Conservation (phyloP, 2,329 filamentous ascomycete genomes). For the Aspergillus terreus region DNA sequence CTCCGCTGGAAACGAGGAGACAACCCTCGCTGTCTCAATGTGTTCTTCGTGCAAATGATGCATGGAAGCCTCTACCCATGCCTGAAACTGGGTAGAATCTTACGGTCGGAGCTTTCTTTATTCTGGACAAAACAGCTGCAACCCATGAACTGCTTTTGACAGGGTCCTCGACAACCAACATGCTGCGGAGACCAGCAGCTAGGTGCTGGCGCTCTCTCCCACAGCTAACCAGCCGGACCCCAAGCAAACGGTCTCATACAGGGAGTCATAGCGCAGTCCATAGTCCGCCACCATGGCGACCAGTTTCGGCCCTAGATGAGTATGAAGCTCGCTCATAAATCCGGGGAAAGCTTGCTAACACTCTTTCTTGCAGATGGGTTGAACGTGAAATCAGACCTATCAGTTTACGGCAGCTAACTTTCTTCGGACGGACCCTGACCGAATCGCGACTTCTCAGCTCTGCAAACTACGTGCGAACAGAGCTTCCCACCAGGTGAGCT, state of each 20-base stretch:
- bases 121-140: background rate
- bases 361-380: slow-evolving; percentile 68
- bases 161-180: slow-evolving; percentile 30
- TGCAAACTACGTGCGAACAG: slow-evolving; percentile 94
- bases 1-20: slow-evolving; percentile 6
- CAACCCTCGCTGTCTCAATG: background rate
- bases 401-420: slow-evolving; percentile 91
- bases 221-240: slow-evolving; percentile 13
- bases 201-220: slow-evolving; percentile 28
- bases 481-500: slow-evolving; percentile 75
- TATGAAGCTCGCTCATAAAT: slow-evolving; percentile 31
- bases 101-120: slow-evolving; percentile 7
- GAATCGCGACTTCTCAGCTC: slow-evolving; percentile 86
- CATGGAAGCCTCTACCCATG: slow-evolving; percentile 9
- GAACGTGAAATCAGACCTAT: slow-evolving; percentile 90
- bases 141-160: slow-evolving; percentile 14
- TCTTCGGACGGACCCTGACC: slow-evolving; percentile 90
- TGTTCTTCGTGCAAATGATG: slow-evolving; percentile 13
- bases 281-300: slow-evolving; percentile 54
- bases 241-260: slow-evolving; percentile 25
- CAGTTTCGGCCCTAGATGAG: slow-evolving; percentile 59
- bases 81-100: slow-evolving; percentile 8
- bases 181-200: slow-evolving; percentile 33
- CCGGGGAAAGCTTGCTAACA: background rate
- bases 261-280: slow-evolving; percentile 15